Evolutionary conservation across 305 asterid species (phyloP).

Genomic region (Solanum hybrid): DNA sequence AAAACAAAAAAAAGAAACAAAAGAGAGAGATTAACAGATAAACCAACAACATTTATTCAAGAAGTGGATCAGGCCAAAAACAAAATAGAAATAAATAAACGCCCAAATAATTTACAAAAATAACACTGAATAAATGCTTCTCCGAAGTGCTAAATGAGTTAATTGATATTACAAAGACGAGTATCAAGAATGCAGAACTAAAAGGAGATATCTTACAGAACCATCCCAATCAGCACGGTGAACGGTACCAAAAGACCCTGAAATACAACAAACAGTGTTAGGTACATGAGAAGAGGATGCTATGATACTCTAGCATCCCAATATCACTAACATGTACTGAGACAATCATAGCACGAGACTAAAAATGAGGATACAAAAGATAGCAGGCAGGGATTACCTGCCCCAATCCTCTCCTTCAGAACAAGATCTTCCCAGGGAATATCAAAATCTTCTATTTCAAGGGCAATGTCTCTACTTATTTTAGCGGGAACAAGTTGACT

Average conservation of each 20-base stretch:
- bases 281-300: constrained; percentile 1
- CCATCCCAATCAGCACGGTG: constrained; percentile 99
- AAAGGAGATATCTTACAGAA: constrained; percentile 56
- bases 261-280: constrained; percentile 10
- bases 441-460: constrained; percentile 70
- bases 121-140: neutral
- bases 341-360: neutral
- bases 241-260: constrained; percentile 98
- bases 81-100: neutral
- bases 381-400: constrained; percentile 50
- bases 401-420: constrained; percentile 78
- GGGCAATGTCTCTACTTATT: constrained; percentile 37
- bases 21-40: neutral
- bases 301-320: neutral
- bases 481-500: constrained; percentile 37
- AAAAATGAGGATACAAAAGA: neutral
- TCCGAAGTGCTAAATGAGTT: neutral
- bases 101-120: neutral
- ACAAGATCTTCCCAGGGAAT: constrained; percentile 95
- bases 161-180: neutral
- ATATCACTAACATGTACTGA: neutral
- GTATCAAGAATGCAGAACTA: neutral
- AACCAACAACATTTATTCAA: neutral
- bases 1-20: neutral
- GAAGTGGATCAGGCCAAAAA: neutral